phyloP scores from a whole-genome alignment of 73 alveolate species.

The Blepharisma stoltei region DNA sequence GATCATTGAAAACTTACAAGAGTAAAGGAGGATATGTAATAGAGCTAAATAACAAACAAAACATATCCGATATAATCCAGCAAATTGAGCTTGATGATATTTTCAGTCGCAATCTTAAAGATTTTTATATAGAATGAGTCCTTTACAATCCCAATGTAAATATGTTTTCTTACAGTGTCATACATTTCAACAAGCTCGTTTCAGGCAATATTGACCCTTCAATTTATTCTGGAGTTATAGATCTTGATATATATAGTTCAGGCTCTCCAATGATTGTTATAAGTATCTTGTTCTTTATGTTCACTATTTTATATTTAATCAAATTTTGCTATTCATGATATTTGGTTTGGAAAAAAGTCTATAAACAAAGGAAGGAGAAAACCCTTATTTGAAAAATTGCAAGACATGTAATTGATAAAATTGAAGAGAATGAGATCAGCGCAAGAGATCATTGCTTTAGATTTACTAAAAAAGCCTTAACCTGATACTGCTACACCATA shows the following conservation, averaged over 20 bases:
- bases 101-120: constrained; percentile 21
- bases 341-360: no score
- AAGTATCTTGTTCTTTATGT: constrained; percentile 26
- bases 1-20: neutral
- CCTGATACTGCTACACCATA: no score
- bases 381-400: no score
- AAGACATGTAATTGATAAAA: no score
- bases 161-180: constrained; percentile 33
- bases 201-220: neutral
- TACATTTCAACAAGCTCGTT: neutral
- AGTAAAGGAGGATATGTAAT: neutral
- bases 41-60: no score
- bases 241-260: neutral
- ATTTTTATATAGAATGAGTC: constrained; percentile 41
- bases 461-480: no score
- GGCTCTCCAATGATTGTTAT: constrained; percentile 17
- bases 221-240: neutral
- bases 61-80: neutral
- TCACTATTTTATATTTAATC: constrained; percentile 27
- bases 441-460: no score
- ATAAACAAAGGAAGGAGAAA: no score
- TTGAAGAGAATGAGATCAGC: no score
- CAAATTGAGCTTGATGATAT: neutral
- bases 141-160: constrained; percentile 42
- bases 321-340: no score